Evolutionary conservation across 1,139 yeast species (phyloP).

Genomic region (Lipomyces yarrowii): DNA sequence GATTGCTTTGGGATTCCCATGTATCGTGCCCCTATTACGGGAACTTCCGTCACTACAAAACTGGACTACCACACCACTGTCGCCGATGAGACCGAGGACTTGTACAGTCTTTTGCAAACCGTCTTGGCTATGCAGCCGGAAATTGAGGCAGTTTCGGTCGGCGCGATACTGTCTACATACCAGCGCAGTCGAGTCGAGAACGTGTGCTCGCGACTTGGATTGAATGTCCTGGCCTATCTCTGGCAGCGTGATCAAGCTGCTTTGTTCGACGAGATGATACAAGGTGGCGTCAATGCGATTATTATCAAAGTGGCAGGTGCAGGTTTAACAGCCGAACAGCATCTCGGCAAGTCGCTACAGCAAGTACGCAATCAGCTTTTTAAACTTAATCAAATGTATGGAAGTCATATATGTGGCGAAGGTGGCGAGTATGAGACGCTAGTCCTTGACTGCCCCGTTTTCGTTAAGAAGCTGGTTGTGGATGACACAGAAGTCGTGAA

Average conservation of each 20-base stretch:
- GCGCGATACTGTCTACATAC: constrained; percentile 91
- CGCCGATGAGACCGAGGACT: constrained; percentile 86
- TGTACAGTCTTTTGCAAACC: constrained; percentile 52
- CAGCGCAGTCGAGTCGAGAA: constrained; percentile 92
- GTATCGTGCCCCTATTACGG: constrained; percentile 67
- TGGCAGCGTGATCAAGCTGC: constrained; percentile 89
- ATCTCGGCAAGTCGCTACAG: constrained; percentile 68
- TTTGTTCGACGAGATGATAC: constrained; percentile 81
- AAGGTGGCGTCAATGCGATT: constrained; percentile 74
- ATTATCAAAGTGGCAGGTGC: constrained; percentile 91
- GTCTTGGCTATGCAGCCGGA: constrained; percentile 66
- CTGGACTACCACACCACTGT: constrained; percentile 66
- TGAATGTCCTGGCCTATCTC: constrained; percentile 70
- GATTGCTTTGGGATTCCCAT: constrained; percentile 79
- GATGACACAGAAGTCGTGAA: constrained; percentile 49
- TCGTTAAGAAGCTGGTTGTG: constrained; percentile 47
- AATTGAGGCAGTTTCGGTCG: constrained; percentile 84
- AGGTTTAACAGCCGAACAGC: constrained; percentile 61
- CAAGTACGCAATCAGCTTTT: constrained; percentile 63
- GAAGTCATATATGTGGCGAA: constrained; percentile 94
- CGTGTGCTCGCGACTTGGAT: constrained; percentile 73
- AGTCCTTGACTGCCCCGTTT: constrained; percentile 87
- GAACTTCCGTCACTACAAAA: constrained; percentile 63
- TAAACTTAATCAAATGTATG: constrained; percentile 63
- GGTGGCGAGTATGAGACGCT: constrained; percentile 97